Evolutionary conservation across 352 stramenopile genomes (phyloP).

Genomic region (Phytopythium boreale): DNA sequence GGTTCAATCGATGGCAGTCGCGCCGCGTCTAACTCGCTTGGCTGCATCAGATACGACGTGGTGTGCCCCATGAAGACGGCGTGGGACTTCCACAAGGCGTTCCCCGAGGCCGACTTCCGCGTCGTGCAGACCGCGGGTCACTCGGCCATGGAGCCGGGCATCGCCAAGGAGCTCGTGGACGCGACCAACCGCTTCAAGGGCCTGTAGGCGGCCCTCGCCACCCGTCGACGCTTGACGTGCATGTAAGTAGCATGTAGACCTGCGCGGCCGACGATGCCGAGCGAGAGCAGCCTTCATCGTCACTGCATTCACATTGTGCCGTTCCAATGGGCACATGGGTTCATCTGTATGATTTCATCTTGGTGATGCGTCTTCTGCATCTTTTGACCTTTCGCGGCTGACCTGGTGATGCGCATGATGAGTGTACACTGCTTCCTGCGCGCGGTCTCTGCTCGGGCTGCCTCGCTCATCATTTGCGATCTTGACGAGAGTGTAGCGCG

Average conservation of each 20-base stretch:
- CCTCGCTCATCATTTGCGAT: not conserved
- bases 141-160: slow-evolving; percentile 72
- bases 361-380: not conserved
- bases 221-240: not conserved
- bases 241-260: not conserved
- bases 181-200: slow-evolving; percentile 72
- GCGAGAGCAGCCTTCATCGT: too few species aligned
- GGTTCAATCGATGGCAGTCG: not conserved
- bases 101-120: slow-evolving; percentile 67
- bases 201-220: slow-evolving; percentile 12
- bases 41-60: slow-evolving; percentile 69
- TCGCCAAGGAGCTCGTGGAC: slow-evolving; percentile 65
- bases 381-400: not conserved
- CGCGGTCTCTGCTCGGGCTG: not conserved
- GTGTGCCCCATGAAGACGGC: slow-evolving; percentile 86
- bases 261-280: too few species aligned
- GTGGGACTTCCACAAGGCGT: slow-evolving; percentile 84
- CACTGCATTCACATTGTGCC: too few species aligned
- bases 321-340: too few species aligned
- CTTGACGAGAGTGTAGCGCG: not conserved
- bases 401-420: not conserved
- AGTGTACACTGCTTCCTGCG: not conserved
- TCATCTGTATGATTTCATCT: too few species aligned
- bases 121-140: slow-evolving; percentile 75
- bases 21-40: not conserved